Percentiles rank a stretch among this genome's conserved stretches.
Conservation (phyloP, 2,329 filamentous ascomycete genomes). For the Pseudogymnoascus sp. region DNA sequence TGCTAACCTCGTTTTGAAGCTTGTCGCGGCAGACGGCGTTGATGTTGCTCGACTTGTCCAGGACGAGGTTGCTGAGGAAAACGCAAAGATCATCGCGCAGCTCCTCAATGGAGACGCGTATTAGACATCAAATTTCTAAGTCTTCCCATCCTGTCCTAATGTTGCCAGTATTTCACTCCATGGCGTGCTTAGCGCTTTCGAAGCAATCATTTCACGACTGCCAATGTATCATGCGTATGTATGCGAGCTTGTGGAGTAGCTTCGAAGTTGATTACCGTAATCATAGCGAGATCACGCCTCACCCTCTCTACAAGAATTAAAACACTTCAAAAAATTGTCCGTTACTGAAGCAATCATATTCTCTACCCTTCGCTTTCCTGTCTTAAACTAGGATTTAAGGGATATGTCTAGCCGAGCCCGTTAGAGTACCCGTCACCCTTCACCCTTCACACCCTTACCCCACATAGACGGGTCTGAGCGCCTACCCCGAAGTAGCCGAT, state of each 20-base stretch:
- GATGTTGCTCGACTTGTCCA: slow-evolving; percentile 34
- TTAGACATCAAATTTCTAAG: background rate
- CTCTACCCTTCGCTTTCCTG: background rate
- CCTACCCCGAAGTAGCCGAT: background rate
- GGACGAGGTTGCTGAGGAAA: slow-evolving; percentile 36
- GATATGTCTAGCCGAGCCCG: background rate
- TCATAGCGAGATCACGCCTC: background rate
- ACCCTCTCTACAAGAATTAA: background rate
- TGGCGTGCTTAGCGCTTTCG: background rate
- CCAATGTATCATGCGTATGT: background rate
- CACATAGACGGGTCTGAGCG: slow-evolving; percentile 7
- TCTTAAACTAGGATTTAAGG: background rate
- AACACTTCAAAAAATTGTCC: background rate
- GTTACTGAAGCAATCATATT: background rate
- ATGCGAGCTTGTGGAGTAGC: background rate
- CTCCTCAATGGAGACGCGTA: slow-evolving; percentile 38
- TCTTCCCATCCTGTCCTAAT: background rate
- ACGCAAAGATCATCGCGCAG: slow-evolving; percentile 41
- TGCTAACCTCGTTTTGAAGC: slow-evolving; percentile 44
- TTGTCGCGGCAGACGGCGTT: slow-evolving; percentile 31
- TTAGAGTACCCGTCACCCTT: background rate
- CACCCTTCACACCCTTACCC: background rate
- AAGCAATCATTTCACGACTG: background rate
- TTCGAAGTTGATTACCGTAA: background rate
- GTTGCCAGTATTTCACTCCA: background rate